Evolutionary conservation across 805 yeast genomes (phyloP).

Genomic region (Pichia thaimueangensis): DNA sequence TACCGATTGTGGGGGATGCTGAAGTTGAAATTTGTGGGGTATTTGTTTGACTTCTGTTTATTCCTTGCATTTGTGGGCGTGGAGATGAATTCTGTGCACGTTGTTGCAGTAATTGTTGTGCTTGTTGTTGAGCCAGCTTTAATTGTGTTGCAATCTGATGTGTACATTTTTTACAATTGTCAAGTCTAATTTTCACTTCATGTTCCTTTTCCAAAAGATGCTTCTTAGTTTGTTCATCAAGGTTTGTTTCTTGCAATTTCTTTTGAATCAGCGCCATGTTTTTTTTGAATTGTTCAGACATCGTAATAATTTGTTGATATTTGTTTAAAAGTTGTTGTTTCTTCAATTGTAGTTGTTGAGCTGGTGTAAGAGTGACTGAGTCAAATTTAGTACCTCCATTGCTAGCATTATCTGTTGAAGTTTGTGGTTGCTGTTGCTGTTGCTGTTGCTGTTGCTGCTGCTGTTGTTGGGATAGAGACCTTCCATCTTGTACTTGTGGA

Average conservation of each 20-base stretch:
- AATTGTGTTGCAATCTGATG: slow-evolving; percentile 41
- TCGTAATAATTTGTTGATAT: slow-evolving; percentile 38
- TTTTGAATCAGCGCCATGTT: slow-evolving; percentile 46
- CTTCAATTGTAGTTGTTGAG: slow-evolving; percentile 22
- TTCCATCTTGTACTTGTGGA: slow-evolving; percentile 6
- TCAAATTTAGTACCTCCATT: background rate
- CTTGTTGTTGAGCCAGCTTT: slow-evolving; percentile 21
- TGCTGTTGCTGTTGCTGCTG: background rate
- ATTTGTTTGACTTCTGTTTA: background rate
- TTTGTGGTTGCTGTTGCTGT: no score
- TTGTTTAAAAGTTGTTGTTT: slow-evolving; percentile 29
- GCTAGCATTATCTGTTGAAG: no score
- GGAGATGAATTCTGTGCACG: slow-evolving; percentile 3
- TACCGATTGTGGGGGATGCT: background rate
- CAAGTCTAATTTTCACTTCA: slow-evolving; percentile 40
- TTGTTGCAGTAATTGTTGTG: slow-evolving; percentile 13
- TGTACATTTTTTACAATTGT: slow-evolving; percentile 38
- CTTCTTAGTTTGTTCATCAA: slow-evolving; percentile 40
- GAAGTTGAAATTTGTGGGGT: background rate
- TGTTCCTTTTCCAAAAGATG: slow-evolving; percentile 44
- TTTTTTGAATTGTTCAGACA: slow-evolving; percentile 43
- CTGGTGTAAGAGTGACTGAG: slow-evolving; percentile 13
- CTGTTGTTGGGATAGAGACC: slow-evolving; percentile 10
- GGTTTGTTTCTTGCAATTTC: slow-evolving; percentile 37
- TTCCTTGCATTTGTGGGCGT: slow-evolving; percentile 10